phyloP scores from a whole-genome alignment of 2,329 filamentous ascomycete genomes.

The Fusarium sp. region DNA sequence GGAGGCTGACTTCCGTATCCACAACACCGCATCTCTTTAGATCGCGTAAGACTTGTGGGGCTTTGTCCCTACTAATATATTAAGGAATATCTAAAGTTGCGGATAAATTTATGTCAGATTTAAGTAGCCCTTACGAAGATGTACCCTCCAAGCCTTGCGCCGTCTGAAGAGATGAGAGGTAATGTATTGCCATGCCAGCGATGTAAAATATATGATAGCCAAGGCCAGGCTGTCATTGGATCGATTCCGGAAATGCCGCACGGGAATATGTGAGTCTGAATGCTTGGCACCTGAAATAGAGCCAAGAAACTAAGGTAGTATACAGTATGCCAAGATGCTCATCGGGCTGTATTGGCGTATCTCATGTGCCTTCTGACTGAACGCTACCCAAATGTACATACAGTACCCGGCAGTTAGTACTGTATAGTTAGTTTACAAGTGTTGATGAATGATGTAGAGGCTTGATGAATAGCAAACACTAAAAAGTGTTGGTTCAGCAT shows the following conservation, averaged over 20 bases:
- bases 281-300: slow-evolving; percentile 14
- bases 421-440: neutral
- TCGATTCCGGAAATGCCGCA: neutral
- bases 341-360: slow-evolving; percentile 14
- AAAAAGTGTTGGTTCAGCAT: slow-evolving; percentile 16
- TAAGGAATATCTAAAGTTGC: no score
- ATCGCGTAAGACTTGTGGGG: no score
- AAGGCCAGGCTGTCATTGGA: neutral
- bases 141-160: no score
- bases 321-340: neutral
- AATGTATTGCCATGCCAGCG: slow-evolving; percentile 3
- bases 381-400: slow-evolving; percentile 17
- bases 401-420: slow-evolving; percentile 7
- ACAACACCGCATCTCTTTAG: no score
- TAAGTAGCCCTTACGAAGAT: no score
- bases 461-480: slow-evolving; percentile 1
- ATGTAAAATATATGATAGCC: neutral
- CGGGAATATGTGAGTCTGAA: slow-evolving; percentile 13
- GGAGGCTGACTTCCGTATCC: neutral
- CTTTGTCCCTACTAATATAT: no score
- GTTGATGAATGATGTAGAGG: slow-evolving; percentile 5
- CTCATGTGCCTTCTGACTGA: neutral
- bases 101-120: no score
- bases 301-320: slow-evolving; percentile 13
- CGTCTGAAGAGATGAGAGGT: neutral